Conservation (phyloP, 73 alveolate genomes). For the Tetrahymena thermophila region DNA sequence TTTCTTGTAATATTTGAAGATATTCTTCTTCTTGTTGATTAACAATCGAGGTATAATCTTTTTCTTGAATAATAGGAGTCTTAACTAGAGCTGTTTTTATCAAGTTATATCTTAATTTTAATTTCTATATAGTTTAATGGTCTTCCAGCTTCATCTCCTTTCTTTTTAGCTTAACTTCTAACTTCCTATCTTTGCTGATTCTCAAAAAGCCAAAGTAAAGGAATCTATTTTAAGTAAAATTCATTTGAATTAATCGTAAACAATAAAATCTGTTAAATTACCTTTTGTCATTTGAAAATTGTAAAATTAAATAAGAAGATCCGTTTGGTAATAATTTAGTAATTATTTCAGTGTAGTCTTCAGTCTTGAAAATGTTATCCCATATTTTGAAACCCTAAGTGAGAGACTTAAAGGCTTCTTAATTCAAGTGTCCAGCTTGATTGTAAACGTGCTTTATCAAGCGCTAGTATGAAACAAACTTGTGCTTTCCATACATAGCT, state of each 20-base stretch:
- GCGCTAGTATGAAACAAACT: conserved; percentile 15
- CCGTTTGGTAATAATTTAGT: background rate
- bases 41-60: background rate
- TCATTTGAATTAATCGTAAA: too few species aligned
- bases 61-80: background rate
- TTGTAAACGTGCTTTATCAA: conserved; percentile 7
- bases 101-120: background rate
- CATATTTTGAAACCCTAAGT: background rate
- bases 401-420: background rate
- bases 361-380: conserved; percentile 1
- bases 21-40: background rate
- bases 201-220: background rate
- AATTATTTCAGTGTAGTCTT: background rate
- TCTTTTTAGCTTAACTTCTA: background rate
- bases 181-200: background rate
- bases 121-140: background rate
- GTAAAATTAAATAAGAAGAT: background rate
- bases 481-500: conserved; percentile 39
- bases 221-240: background rate
- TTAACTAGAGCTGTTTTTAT: background rate
- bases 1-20: background rate
- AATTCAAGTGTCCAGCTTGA: background rate
- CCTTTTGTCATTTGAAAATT: background rate
- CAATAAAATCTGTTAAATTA: too few species aligned
- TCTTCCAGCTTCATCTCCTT: background rate